Percentiles rank a stretch among this genome's conserved stretches.
These are phyloP conservation scores for Albugo candida DNA, from an alignment of 352 stramenopile genomes.

Conservation along the genomic window DNA sequence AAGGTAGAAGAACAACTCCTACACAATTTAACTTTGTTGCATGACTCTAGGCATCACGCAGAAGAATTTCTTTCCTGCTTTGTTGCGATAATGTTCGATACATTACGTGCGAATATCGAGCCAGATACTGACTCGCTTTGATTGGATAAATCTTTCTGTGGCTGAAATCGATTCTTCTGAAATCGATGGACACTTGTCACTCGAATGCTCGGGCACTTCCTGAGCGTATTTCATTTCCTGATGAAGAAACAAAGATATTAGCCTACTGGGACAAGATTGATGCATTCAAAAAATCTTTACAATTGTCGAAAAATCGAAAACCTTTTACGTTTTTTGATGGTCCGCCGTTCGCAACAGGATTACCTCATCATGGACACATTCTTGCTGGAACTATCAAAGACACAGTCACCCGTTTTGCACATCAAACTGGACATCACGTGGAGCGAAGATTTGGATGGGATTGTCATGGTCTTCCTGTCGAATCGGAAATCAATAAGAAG, in stretches of 20 bases:
- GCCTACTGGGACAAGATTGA: conserved; percentile 70
- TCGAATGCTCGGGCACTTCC: conserved; percentile 26
- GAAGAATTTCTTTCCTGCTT: no score
- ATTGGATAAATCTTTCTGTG: no score
- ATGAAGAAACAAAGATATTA: conserved; percentile 61
- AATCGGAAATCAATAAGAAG: conserved; percentile 99
- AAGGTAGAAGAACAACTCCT: no score
- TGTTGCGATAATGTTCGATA: no score
- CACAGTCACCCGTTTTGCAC: conserved; percentile 98
- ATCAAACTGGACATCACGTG: conserved; percentile 95
- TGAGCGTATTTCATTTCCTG: conserved; percentile 76
- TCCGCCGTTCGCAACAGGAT: conserved; percentile 95
- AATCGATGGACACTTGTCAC: no score
- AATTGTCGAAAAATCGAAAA: conserved; percentile 82
- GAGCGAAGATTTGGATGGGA: conserved; percentile 97
- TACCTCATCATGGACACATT: conserved; percentile 98
- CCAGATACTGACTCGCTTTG: no score
- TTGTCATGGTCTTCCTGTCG: conserved; percentile 97
- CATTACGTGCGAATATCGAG: no score
- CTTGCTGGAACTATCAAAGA: conserved; percentile 99
- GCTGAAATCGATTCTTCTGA: no score
- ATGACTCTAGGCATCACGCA: no score
- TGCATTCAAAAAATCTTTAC: conserved; percentile 82
- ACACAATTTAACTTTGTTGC: no score
- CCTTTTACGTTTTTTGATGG: conserved; percentile 99